Evolutionary conservation across 2,329 filamentous ascomycete species (phyloP).

Genomic region (Microdochium trichocladiopsis): DNA sequence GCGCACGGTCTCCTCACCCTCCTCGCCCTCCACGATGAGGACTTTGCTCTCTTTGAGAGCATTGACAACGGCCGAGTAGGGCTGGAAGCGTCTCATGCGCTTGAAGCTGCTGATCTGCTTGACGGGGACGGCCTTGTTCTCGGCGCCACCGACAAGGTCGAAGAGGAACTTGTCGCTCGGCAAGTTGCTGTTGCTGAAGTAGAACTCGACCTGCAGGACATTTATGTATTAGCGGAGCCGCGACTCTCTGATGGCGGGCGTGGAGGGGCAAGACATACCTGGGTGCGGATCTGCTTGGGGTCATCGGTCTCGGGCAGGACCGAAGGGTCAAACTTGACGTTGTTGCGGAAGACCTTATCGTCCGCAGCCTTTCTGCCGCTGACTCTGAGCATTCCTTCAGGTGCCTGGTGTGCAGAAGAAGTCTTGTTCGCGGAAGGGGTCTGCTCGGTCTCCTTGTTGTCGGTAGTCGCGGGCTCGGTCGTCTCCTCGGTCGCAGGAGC

Average conservation of each 20-base stretch:
- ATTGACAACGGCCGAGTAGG: constrained; percentile 73
- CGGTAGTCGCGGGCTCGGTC: constrained; percentile 12
- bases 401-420: constrained; percentile 9
- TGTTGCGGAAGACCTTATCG: constrained; percentile 37
- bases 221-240: background rate
- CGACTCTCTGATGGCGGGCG: constrained; percentile 1
- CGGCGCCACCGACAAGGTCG: constrained; percentile 65
- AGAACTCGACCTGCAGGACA: constrained; percentile 36
- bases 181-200: constrained; percentile 50
- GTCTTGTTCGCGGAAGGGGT: background rate
- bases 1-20: constrained; percentile 64
- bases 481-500: constrained; percentile 9
- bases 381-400: constrained; percentile 35
- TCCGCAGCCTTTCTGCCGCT: constrained; percentile 26
- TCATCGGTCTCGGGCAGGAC: constrained; percentile 65
- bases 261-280: constrained; percentile 43
- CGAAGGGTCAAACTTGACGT: constrained; percentile 66
- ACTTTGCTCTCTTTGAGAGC: constrained; percentile 73
- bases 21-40: constrained; percentile 67
- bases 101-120: constrained; percentile 79
- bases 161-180: constrained; percentile 84
- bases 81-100: constrained; percentile 93
- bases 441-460: constrained; percentile 15
- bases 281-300: constrained; percentile 73
- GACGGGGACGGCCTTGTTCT: constrained; percentile 77